Evolutionary conservation across 352 stramenopile genomes (phyloP).

Genomic region (Phytophthora aleatoria): DNA sequence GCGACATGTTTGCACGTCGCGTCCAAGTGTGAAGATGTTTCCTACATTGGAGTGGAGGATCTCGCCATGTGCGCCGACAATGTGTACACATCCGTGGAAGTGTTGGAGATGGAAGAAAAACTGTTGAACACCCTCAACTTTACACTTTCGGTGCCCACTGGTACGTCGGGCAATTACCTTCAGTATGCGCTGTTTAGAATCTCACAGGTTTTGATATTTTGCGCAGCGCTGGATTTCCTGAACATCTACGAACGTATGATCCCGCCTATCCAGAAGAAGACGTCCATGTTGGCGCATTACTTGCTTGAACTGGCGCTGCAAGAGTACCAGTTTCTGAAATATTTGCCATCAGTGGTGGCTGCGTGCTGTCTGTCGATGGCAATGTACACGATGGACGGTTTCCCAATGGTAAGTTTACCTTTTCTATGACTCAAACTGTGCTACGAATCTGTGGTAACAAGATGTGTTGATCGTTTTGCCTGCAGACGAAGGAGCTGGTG

Average conservation of each 20-base stretch:
- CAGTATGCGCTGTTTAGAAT: neutral
- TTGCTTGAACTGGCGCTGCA: constrained; percentile 87
- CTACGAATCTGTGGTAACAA: constrained; percentile 4
- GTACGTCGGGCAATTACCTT: constrained; percentile 34
- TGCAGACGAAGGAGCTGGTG: constrained; percentile 80
- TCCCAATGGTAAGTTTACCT: constrained; percentile 64
- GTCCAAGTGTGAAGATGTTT: constrained; percentile 92
- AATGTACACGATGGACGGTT: constrained; percentile 85
- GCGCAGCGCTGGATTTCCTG: constrained; percentile 83
- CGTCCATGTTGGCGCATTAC: constrained; percentile 89
- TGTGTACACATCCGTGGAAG: constrained; percentile 88
- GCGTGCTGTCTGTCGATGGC: constrained; percentile 86
- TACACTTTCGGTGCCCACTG: constrained; percentile 87
- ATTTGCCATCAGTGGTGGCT: constrained; percentile 84
- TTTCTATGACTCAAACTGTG: neutral
- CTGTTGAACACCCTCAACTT: constrained; percentile 93
- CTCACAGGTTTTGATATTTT: constrained; percentile 6
- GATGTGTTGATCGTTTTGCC: constrained; percentile 3
- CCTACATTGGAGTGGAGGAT: constrained; percentile 92
- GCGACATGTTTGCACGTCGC: constrained; percentile 91
- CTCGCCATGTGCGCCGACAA: constrained; percentile 92
- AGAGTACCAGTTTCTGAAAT: constrained; percentile 89
- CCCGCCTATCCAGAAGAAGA: constrained; percentile 82
- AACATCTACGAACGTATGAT: constrained; percentile 92
- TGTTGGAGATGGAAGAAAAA: constrained; percentile 92